These are phyloP conservation scores for Entomortierella chlamydospora DNA, from an alignment of 192 early-diverging fungal genomes.

Conservation along the genomic window DNA sequence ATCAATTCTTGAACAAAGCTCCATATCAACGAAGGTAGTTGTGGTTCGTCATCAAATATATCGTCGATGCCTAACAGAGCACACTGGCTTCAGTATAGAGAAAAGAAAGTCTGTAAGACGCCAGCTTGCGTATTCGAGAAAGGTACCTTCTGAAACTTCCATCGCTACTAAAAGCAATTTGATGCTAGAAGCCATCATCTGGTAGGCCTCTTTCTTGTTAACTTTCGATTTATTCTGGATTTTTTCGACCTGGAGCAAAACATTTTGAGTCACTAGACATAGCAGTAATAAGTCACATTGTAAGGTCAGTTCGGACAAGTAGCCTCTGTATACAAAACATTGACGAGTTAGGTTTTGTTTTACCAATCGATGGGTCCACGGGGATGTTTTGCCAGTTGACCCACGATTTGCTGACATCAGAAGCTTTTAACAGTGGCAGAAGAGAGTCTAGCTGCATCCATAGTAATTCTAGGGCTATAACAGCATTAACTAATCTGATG, in stretches of 20 bases:
- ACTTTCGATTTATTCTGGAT: not conserved
- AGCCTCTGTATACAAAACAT: too few species aligned
- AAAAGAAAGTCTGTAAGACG: too few species aligned
- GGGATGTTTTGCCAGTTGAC: not conserved
- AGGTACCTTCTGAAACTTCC: not conserved
- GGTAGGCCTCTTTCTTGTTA: not conserved
- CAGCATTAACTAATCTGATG: not conserved
- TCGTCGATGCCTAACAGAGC: not conserved
- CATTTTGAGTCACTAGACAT: not conserved
- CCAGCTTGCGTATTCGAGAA: too few species aligned
- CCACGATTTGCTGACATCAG: not conserved
- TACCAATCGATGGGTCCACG: not conserved
- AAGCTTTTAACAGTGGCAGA: not conserved
- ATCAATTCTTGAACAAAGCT: not conserved
- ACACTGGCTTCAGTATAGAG: too few species aligned
- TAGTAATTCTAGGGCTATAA: not conserved
- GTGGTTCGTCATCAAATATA: not conserved
- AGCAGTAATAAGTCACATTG: too few species aligned
- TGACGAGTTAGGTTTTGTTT: not conserved
- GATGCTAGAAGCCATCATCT: not conserved
- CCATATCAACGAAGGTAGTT: not conserved
- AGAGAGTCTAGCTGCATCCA: not conserved
- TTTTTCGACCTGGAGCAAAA: not conserved
- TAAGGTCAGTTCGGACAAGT: too few species aligned
- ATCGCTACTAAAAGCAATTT: not conserved